phyloP scores from a whole-genome alignment of 1,284 basidiomycete species.

The Abortiporus biennis region DNA sequence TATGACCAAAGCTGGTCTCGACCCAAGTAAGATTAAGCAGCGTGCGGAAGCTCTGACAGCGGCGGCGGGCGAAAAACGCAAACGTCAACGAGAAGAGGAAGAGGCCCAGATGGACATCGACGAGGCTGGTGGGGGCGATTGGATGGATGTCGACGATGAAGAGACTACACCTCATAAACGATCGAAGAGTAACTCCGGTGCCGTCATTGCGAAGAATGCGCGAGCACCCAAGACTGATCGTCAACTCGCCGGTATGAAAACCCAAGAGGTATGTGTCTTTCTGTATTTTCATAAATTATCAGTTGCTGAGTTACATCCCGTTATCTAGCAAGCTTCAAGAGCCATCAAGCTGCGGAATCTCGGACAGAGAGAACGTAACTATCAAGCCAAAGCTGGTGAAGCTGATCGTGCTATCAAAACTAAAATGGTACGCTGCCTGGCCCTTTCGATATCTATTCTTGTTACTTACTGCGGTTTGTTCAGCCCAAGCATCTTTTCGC shows the following conservation, averaged over 20 bases:
- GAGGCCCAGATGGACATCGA: slow-evolving; percentile 40
- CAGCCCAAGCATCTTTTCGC: slow-evolving; percentile 83
- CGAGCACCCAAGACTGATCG: slow-evolving; percentile 68
- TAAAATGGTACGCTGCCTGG: slow-evolving; percentile 62
- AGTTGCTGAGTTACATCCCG: slow-evolving; percentile 5
- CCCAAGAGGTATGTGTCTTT: slow-evolving; percentile 48
- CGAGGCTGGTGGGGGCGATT: slow-evolving; percentile 36
- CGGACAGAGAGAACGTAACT: slow-evolving; percentile 80
- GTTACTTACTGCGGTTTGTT: slow-evolving; percentile 11
- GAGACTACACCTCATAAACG: slow-evolving; percentile 50
- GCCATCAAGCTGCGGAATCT: slow-evolving; percentile 80
- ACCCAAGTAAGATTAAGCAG: slow-evolving; percentile 85
- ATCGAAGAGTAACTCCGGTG: slow-evolving; percentile 58
- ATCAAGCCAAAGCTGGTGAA: slow-evolving; percentile 86
- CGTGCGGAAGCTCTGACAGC: slow-evolving; percentile 84
- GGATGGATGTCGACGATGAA: slow-evolving; percentile 53
- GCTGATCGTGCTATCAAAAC: slow-evolving; percentile 74
- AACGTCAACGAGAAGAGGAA: slow-evolving; percentile 52
- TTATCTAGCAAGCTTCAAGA: slow-evolving; percentile 67
- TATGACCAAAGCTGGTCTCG: slow-evolving; percentile 83
- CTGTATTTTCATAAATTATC: slow-evolving; percentile 1
- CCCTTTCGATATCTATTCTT: slow-evolving; percentile 1
- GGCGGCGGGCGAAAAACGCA: slow-evolving; percentile 66
- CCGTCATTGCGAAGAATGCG: slow-evolving; percentile 40
- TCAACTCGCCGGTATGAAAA: slow-evolving; percentile 74